Evolutionary conservation across 345 rosid species (phyloP).

Genomic region (Noccaea bulbosa): DNA sequence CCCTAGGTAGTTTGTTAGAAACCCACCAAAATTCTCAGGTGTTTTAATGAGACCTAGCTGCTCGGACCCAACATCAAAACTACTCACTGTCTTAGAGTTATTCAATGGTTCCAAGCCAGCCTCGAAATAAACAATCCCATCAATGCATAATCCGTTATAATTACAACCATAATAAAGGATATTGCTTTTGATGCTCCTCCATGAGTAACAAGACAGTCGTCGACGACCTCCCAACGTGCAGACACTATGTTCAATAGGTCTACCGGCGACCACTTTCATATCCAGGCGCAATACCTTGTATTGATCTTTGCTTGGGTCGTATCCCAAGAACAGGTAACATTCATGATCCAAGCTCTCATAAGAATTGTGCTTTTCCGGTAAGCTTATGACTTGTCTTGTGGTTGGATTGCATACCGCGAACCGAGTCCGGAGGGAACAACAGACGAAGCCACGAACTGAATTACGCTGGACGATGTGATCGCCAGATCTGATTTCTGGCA

Average conservation of each 20-base stretch:
- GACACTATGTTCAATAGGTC: background rate
- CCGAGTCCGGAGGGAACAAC: too few species aligned
- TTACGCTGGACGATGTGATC: too few species aligned
- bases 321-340: background rate
- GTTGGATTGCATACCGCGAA: background rate
- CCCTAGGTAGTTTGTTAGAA: conserved; percentile 8
- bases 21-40: background rate
- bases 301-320: background rate
- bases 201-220: background rate
- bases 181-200: background rate
- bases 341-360: too few species aligned
- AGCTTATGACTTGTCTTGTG: background rate
- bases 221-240: background rate
- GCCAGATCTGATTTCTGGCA: too few species aligned
- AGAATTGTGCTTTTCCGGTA: too few species aligned
- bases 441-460: too few species aligned
- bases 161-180: background rate
- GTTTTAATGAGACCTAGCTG: background rate
- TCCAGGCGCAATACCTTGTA: background rate
- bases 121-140: conserved; percentile 2
- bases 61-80: conserved; percentile 15
- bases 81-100: background rate
- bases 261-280: background rate
- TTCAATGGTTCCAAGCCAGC: background rate
- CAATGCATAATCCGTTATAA: background rate